Base-by-base conservation (phyloP, 2,329 filamentous ascomycete genomes). In the Clarireedia monteithiana region DNA sequence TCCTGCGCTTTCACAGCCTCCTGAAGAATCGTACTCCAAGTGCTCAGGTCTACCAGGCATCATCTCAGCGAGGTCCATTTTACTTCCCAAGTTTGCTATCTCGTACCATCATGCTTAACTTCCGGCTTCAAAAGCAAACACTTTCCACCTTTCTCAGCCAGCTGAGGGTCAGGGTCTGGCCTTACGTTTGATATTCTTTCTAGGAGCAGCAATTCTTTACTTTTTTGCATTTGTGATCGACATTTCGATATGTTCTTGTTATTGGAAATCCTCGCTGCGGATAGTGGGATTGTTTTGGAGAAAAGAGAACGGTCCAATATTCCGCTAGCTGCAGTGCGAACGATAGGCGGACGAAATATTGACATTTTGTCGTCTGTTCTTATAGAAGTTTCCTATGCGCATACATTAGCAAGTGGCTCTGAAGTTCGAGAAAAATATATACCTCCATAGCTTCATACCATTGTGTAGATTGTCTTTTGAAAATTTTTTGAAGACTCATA, bases 301-400 rank as follows among this genome's bases (percentile, higher is more conserved):
- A 97, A 97, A 61, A 95, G 85, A 15, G 85, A 79, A 63, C 89
- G 85, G 74, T 99, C 91, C 61, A 99, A 82, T 50, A 82, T 80
- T 68, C 84, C 84, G 75, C 89, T 88, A 58, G 86, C 84, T 36
- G 55, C 50, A 7, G 72, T 70, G 70, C 88, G 86, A 65, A 92
- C 86, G 58, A 91, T 77, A 24, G 91, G 91, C 48, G 91, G 89
- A 62, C 85, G 83, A 71, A 96, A 89, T 50, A 82, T 68, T 60
- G 73, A 75, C 80, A 83, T 83, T 48, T 74, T 71, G 58, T 70
- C 67, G 30, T 52, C 42, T 6, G 53, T 48, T 50, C 38, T 51
- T 53, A 58, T 15, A 49, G 48, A 56, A 50, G 55, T 34, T 49
- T 62, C 55, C 65, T 67, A 26, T 44, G n/a, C 39, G 30, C 34